These are phyloP conservation scores for Metschnikowia kunwiensis DNA, from an alignment of 805 yeast genomes.

Conservation along the genomic window DNA sequence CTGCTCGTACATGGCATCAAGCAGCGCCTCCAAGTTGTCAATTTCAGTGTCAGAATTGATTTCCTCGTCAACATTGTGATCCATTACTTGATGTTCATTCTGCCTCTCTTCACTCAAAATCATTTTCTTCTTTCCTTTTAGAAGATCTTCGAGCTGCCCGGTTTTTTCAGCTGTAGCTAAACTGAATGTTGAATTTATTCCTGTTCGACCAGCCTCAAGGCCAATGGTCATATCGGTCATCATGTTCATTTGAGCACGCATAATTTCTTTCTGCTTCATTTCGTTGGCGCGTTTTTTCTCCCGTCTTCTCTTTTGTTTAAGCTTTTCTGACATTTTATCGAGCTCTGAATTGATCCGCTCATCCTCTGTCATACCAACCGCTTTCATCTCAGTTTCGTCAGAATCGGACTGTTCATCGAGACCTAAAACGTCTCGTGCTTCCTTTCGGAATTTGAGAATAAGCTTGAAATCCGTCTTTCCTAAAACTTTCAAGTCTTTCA, in stretches of 20 bases:
- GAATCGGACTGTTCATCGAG: slow-evolving; percentile 58
- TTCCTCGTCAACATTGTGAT: not conserved
- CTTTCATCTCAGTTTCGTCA: slow-evolving; percentile 50
- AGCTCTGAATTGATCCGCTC: slow-evolving; percentile 86
- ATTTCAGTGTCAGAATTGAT: slow-evolving; percentile 48
- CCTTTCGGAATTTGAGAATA: slow-evolving; percentile 83
- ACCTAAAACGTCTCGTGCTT: slow-evolving; percentile 75
- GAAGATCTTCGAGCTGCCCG: slow-evolving; percentile 70
- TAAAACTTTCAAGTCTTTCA: slow-evolving; percentile 87
- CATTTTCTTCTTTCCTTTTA: slow-evolving; percentile 71
- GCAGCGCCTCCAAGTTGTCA: slow-evolving; percentile 74
- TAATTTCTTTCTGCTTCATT: slow-evolving; percentile 78
- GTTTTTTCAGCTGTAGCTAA: slow-evolving; percentile 83
- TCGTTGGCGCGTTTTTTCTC: slow-evolving; percentile 83
- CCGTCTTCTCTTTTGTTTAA: slow-evolving; percentile 66
- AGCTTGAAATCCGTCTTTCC: slow-evolving; percentile 91
- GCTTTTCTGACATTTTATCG: slow-evolving; percentile 66
- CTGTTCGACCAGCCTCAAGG: slow-evolving; percentile 82
- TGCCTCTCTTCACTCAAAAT: slow-evolving; percentile 42
- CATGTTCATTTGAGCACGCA: slow-evolving; percentile 95
- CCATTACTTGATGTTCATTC: not conserved
- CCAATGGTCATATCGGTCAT: slow-evolving; percentile 89
- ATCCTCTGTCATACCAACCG: slow-evolving; percentile 76
- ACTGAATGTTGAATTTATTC: slow-evolving; percentile 76
- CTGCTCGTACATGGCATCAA: slow-evolving; percentile 75